Evolutionary conservation across 1,284 basidiomycete genomes (phyloP).

Genomic region (Filobasidium uniguttulatum): DNA sequence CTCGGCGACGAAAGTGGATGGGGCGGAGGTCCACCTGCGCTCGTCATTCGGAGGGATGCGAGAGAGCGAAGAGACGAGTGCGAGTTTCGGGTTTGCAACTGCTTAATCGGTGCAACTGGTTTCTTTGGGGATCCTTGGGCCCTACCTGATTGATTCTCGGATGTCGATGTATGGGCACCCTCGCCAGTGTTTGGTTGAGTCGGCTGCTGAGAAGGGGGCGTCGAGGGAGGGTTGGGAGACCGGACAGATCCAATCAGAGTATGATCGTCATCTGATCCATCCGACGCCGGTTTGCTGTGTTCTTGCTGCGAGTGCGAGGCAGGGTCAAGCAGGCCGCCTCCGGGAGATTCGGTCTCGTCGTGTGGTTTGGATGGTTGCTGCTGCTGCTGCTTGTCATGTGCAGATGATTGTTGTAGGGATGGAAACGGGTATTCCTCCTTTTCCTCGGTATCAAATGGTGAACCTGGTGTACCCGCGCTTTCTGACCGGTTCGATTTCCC

Average conservation of each 20-base stretch:
- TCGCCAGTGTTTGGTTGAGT: too few relatives aligned
- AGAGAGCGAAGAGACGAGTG: conserved; percentile 9
- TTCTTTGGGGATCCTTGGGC: background rate
- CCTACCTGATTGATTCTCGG: background rate
- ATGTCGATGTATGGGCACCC: background rate
- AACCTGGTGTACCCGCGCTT: too few relatives aligned
- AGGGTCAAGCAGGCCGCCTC: too few relatives aligned
- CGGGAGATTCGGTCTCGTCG: background rate
- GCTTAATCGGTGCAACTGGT: background rate
- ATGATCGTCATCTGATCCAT: background rate
- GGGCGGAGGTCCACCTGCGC: conserved; percentile 1
- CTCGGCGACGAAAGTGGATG: conserved; percentile 6
- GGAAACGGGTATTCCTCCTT: too few relatives aligned
- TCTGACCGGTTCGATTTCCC: too few relatives aligned
- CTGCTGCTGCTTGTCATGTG: background rate
- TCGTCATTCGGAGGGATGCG: background rate
- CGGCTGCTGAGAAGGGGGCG: too few relatives aligned
- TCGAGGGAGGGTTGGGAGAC: conserved; percentile 2
- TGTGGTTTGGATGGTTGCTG: background rate
- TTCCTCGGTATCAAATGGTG: too few relatives aligned
- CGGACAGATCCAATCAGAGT: background rate
- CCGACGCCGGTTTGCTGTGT: background rate
- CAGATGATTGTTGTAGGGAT: too few relatives aligned
- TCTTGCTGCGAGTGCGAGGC: too few relatives aligned
- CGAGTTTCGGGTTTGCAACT: conserved; percentile 9